A percentile compares a stretch with the other conserved stretches of the same genome.
phyloP scores from a whole-genome alignment of 306 rosid species.

The Corylus avellana region DNA sequence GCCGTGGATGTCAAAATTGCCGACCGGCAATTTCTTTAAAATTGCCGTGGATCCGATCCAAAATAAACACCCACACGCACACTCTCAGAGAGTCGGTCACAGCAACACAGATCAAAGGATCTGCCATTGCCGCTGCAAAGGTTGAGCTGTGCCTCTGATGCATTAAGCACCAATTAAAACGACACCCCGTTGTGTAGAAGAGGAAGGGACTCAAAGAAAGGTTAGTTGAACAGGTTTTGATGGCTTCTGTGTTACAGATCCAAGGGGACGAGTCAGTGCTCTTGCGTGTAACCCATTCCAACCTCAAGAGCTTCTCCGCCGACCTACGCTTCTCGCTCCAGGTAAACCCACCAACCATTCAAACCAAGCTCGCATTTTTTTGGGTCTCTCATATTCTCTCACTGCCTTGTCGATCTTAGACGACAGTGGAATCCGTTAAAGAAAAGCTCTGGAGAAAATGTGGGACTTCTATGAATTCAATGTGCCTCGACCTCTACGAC shows the following conservation, averaged over 20 bases:
- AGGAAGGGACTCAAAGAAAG: background rate
- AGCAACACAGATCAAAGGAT: too few relatives aligned
- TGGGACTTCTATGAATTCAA: slow-evolving; percentile 72
- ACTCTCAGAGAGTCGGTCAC: too few relatives aligned
- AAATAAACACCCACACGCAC: too few relatives aligned
- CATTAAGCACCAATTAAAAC: too few relatives aligned
- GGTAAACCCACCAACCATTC: slow-evolving; percentile 31
- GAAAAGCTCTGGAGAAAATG: slow-evolving; percentile 87
- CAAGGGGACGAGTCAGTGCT: slow-evolving; percentile 64
- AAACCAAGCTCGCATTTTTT: background rate
- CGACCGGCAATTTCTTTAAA: too few relatives aligned
- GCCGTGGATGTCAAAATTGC: too few relatives aligned
- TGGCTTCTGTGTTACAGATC: slow-evolving; percentile 66
- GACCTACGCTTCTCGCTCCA: slow-evolving; percentile 73
- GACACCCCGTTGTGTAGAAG: background rate
- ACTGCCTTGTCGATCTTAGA: slow-evolving; percentile 25
- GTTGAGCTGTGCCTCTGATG: too few relatives aligned
- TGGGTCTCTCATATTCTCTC: background rate
- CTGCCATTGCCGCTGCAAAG: too few relatives aligned
- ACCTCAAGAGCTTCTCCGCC: slow-evolving; percentile 66
- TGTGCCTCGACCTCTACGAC: slow-evolving; percentile 76
- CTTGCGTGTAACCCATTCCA: slow-evolving; percentile 70
- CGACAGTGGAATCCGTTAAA: slow-evolving; percentile 65
- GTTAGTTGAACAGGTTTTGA: slow-evolving; percentile 7
- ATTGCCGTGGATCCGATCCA: too few relatives aligned